These are phyloP conservation scores for Grosmannia serpens DNA, from an alignment of 2,329 filamentous ascomycete genomes.

Conservation along the genomic window DNA sequence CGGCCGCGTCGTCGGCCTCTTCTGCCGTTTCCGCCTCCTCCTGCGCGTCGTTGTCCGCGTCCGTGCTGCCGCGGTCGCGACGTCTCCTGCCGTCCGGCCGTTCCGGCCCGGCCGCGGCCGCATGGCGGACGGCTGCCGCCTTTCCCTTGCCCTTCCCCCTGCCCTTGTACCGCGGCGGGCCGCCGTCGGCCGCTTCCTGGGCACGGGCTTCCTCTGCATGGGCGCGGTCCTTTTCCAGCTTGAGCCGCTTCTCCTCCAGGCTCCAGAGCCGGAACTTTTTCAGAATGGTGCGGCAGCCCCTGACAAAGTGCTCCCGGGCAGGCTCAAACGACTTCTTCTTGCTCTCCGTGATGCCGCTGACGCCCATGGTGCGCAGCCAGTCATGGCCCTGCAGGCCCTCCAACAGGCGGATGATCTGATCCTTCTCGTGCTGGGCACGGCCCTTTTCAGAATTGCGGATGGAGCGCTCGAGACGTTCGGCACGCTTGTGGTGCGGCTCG, in stretches of 20 bases:
- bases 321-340: constrained; percentile 80
- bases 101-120: neutral
- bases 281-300: constrained; percentile 68
- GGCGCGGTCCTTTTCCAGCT: constrained; percentile 61
- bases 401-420: constrained; percentile 53
- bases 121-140: constrained; percentile 5
- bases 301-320: constrained; percentile 74
- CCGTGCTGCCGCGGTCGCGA: constrained; percentile 11
- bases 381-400: constrained; percentile 83
- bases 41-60: constrained; percentile 11
- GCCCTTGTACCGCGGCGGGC: constrained; percentile 4
- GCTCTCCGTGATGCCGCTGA: constrained; percentile 72
- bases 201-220: constrained; percentile 35
- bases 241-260: constrained; percentile 75
- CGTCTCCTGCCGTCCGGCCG: neutral
- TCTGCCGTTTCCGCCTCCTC: constrained; percentile 7
- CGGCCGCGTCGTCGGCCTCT: constrained; percentile 3
- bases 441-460: constrained; percentile 54
- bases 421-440: constrained; percentile 54
- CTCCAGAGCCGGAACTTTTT: constrained; percentile 85
- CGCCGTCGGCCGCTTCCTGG: constrained; percentile 10
- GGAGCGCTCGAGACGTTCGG: constrained; percentile 48
- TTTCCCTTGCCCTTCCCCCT: constrained; percentile 9
- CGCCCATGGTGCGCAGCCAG: constrained; percentile 86
- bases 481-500: constrained; percentile 42